These are phyloP conservation scores for Trichosporon sp. DNA, from an alignment of 1,284 basidiomycete species.

Conservation along the genomic window DNA sequence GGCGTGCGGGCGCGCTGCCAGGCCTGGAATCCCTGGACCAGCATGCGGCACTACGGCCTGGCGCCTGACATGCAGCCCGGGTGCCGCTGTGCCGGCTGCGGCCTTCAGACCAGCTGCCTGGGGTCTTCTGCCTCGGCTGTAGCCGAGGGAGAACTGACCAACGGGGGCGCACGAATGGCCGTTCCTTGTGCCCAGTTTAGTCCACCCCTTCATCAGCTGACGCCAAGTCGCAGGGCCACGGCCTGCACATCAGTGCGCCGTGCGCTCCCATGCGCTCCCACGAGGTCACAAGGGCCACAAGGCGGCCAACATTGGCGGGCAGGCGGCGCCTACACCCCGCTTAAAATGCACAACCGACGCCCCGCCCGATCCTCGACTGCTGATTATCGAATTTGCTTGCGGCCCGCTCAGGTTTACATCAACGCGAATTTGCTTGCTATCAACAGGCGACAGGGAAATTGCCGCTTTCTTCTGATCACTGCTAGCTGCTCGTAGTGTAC, in stretches of 20 bases:
- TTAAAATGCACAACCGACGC: neutral
- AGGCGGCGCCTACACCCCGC: neutral
- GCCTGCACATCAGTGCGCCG: neutral
- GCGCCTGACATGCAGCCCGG: neutral
- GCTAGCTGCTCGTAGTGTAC: neutral
- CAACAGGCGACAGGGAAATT: neutral
- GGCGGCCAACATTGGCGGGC: neutral
- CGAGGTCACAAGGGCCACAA: neutral
- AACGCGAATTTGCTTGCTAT: neutral
- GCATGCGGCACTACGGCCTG: neutral
- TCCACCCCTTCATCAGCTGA: conserved; percentile 1
- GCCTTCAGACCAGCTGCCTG: neutral
- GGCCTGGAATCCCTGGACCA: no score
- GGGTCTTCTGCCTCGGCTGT: neutral
- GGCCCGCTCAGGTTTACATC: neutral
- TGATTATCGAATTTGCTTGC: neutral
- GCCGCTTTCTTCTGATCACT: neutral
- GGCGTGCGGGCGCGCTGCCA: no score
- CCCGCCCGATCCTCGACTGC: neutral
- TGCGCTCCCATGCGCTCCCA: neutral
- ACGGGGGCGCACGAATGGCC: neutral
- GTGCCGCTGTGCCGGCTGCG: no score
- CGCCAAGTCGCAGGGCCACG: neutral
- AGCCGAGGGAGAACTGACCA: neutral
- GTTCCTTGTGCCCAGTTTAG: conserved; percentile 1